Percentiles rank a stretch among this genome's conserved stretches.
phyloP scores from a whole-genome alignment of 345 rosid genomes.

The Citrus maxima region DNA sequence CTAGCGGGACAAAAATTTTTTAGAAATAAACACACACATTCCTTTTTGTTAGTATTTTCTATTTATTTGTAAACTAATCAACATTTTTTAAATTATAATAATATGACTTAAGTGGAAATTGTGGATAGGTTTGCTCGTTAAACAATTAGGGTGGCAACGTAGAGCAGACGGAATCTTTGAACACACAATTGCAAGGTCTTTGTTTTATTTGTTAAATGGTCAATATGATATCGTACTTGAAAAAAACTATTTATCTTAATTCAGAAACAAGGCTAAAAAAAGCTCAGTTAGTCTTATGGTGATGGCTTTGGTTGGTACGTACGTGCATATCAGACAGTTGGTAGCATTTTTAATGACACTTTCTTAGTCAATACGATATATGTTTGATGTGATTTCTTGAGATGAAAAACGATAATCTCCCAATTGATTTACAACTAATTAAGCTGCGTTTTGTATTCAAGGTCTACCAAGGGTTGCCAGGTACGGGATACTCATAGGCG shows the following conservation, averaged over 20 bases:
- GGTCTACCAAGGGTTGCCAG: constrained; percentile 43
- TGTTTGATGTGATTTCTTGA: background rate
- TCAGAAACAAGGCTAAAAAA: background rate
- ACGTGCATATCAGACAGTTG: no score
- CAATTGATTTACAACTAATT: background rate
- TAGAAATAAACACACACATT: no score
- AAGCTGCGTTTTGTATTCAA: background rate
- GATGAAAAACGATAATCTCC: background rate
- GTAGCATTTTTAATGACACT: background rate
- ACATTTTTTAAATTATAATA: no score
- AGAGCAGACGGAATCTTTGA: background rate
- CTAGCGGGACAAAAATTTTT: no score
- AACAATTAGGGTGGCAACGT: background rate
- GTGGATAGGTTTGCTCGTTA: background rate
- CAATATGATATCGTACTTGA: background rate
- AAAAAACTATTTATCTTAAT: background rate
- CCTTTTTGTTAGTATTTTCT: no score
- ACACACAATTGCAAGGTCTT: background rate
- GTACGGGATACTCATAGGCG: constrained; percentile 45
- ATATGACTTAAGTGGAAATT: background rate
- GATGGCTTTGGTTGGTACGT: no score
- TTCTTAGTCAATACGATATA: background rate
- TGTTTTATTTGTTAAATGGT: background rate
- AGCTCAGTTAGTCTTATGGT: no score
- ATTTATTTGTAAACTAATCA: background rate